phyloP scores from a whole-genome alignment of 306 rosid genomes.

The Mucuna pruriens region DNA sequence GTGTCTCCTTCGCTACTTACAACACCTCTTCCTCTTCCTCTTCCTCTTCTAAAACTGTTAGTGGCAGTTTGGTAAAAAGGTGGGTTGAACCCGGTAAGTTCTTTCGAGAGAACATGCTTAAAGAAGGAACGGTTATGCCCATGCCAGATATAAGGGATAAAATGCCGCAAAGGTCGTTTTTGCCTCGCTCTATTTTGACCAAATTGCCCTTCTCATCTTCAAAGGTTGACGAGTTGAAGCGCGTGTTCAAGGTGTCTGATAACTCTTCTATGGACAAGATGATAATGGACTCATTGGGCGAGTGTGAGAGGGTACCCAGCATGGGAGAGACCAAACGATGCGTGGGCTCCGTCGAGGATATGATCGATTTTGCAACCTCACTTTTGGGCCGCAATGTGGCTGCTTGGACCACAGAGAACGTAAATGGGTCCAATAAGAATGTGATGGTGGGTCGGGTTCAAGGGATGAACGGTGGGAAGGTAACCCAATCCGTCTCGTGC shows the following conservation, averaged over 20 bases:
- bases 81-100: background rate
- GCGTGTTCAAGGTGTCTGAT: background rate
- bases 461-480: slow-evolving; percentile 69
- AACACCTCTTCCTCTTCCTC: background rate
- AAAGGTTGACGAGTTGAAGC: background rate
- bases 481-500: slow-evolving; percentile 74
- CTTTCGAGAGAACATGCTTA: background rate
- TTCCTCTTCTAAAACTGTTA: too few species aligned
- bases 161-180: background rate
- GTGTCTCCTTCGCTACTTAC: background rate
- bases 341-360: slow-evolving; percentile 73
- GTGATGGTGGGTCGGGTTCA: slow-evolving; percentile 61
- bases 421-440: slow-evolving; percentile 53
- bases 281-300: slow-evolving; percentile 42
- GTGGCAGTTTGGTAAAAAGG: background rate
- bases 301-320: slow-evolving; percentile 76
- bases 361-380: slow-evolving; percentile 80
- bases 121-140: background rate
- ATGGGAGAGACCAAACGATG: slow-evolving; percentile 80
- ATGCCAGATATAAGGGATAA: background rate
- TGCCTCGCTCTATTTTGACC: background rate
- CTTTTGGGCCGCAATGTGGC: slow-evolving; percentile 64
- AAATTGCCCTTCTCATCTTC: background rate
- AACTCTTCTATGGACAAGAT: background rate
- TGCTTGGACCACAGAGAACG: slow-evolving; percentile 62